Conservation (phyloP, 2,329 filamentous ascomycete genomes). For the Xylariaceae sp. region DNA sequence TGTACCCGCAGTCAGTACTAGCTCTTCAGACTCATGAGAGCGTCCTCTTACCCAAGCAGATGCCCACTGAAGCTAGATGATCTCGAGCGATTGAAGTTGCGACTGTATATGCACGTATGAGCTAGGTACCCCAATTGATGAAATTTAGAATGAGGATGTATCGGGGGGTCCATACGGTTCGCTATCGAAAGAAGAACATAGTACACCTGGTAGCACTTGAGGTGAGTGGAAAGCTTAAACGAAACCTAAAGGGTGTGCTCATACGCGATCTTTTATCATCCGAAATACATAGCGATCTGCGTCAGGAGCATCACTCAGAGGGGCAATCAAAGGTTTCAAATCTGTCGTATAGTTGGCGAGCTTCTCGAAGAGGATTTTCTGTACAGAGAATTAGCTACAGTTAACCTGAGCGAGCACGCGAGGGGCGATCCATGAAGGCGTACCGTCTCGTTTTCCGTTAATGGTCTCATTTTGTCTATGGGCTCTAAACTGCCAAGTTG, state of each 20-base stretch:
- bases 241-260: not conserved
- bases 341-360: constrained; percentile 91
- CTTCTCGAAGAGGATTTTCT: constrained; percentile 83
- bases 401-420: not conserved
- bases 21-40: constrained; percentile 14
- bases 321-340: constrained; percentile 82
- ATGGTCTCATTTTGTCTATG: constrained; percentile 31
- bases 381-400: constrained; percentile 45
- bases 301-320: constrained; percentile 69
- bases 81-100: constrained; percentile 84
- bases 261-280: constrained; percentile 68
- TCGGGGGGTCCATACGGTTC: constrained; percentile 56
- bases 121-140: not conserved
- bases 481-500: not conserved
- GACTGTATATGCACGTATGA: constrained; percentile 45
- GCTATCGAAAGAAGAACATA: constrained; percentile 89
- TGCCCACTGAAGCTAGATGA: constrained; percentile 84
- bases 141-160: not conserved
- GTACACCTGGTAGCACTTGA: constrained; percentile 65
- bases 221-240: constrained; percentile 1
- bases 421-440: not conserved
- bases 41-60: constrained; percentile 67
- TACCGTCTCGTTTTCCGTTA: constrained; percentile 72
- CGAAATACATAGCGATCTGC: constrained; percentile 86
- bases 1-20: constrained; percentile 4